Conservation (phyloP, 352 stramenopile species). For the Phytopythium mirpurense region DNA sequence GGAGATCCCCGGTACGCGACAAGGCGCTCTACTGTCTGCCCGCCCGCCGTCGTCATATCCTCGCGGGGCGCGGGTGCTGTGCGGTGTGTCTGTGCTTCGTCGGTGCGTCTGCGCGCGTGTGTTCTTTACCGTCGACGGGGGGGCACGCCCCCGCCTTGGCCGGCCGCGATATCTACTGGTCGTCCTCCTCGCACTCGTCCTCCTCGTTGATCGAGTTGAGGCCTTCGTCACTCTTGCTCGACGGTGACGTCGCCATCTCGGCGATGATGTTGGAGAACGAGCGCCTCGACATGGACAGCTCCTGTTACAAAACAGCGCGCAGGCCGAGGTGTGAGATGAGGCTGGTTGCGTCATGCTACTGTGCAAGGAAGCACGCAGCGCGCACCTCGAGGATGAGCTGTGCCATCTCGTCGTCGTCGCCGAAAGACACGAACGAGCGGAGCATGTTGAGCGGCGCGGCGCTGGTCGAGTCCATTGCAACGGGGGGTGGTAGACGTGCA, state of each 20-base stretch:
- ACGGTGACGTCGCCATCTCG: conserved; percentile 57
- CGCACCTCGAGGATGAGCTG: conserved; percentile 72
- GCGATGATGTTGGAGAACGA: conserved; percentile 58
- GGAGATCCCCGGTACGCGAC: conserved; percentile 6
- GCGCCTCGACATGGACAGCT: conserved; percentile 51
- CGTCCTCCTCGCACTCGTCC: conserved; percentile 27
- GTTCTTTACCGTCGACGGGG: background rate
- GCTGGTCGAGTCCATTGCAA: conserved; percentile 30
- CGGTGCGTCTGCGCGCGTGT: conserved; percentile 7
- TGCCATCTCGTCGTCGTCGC: conserved; percentile 65
- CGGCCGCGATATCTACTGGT: conserved; percentile 10
- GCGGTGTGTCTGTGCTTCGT: conserved; percentile 3
- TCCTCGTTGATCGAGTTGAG: conserved; percentile 73
- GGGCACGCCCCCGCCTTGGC: too few species aligned
- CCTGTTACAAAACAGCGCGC: conserved; percentile 19
- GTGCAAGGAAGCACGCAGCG: too few species aligned
- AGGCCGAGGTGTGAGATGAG: background rate
- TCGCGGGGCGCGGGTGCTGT: conserved; percentile 1
- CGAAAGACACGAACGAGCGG: conserved; percentile 66
- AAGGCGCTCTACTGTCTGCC: conserved; percentile 15
- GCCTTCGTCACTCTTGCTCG: conserved; percentile 39
- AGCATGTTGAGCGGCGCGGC: conserved; percentile 35
- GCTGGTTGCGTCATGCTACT: background rate
- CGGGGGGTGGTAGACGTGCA: background rate
- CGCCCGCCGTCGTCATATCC: background rate